Evolutionary conservation across 2,329 filamentous ascomycete genomes (phyloP).

Genomic region (Fusarium torulosum): DNA sequence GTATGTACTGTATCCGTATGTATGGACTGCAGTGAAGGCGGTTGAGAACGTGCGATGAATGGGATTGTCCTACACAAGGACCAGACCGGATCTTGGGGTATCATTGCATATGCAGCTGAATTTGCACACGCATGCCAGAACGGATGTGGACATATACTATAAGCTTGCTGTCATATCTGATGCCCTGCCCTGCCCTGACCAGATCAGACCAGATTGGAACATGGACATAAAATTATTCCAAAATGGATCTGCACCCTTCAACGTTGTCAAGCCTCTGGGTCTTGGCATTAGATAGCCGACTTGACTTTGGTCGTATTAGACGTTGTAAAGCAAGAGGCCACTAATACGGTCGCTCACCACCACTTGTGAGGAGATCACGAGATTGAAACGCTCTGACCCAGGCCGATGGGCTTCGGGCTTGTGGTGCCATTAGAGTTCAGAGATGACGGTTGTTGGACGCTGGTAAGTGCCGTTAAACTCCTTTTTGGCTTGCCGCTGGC

Average conservation of each 20-base stretch:
- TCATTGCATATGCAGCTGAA: constrained; percentile 47
- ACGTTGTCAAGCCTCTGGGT: constrained; percentile 37
- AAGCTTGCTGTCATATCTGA: constrained; percentile 20
- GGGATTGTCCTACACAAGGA: constrained; percentile 45
- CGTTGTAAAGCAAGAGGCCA: constrained; percentile 48
- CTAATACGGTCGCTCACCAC: constrained; percentile 31
- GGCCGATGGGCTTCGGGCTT: constrained; percentile 47
- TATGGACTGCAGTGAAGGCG: constrained; percentile 38
- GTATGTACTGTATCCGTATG: constrained; percentile 10
- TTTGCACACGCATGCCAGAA: constrained; percentile 44
- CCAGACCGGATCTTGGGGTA: constrained; percentile 44
- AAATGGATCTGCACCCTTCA: constrained; percentile 33
- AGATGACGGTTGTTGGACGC: constrained; percentile 38
- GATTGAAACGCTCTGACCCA: constrained; percentile 47
- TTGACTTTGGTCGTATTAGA: constrained; percentile 23
- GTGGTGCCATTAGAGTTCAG: constrained; percentile 44
- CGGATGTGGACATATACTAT: constrained; percentile 30
- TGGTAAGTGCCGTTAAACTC: constrained; percentile 36
- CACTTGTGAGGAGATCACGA: constrained; percentile 43
- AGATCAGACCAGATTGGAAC: constrained; percentile 16
- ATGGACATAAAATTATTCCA: constrained; percentile 29
- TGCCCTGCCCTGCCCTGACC: constrained; percentile 9
- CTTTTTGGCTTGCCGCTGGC: constrained; percentile 29
- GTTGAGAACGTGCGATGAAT: constrained; percentile 48
- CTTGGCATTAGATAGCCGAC: constrained; percentile 35